phyloP scores from a whole-genome alignment of 495 filamentous ascomycete species.

The Penicillium arizonense region DNA sequence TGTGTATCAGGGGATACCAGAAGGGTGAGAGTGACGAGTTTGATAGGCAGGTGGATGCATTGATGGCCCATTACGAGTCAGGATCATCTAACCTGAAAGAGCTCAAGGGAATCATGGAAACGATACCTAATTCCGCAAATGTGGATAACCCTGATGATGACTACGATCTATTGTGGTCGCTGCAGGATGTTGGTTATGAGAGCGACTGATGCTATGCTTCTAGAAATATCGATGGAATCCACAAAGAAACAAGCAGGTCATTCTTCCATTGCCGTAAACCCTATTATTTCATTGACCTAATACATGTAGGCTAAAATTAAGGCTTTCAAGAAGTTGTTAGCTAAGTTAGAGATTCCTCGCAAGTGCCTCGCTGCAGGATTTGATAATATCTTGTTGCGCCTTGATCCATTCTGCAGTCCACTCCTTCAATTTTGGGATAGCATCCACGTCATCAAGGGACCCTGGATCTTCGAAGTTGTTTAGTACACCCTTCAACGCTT shows the following conservation, averaged over 20 bases:
- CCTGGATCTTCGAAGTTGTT: constrained; percentile 10
- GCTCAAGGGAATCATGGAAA: constrained; percentile 16
- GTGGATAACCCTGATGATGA: constrained; percentile 17
- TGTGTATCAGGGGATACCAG: constrained; percentile 27
- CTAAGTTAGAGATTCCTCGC: not conserved
- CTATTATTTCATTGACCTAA: no score
- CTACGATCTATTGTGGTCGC: constrained; percentile 11
- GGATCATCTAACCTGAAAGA: constrained; percentile 14
- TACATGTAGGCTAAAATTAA: no score
- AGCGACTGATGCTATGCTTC: not conserved
- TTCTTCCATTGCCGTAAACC: no score
- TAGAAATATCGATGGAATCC: no score
- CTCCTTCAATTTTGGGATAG: constrained; percentile 1
- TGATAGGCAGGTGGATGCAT: constrained; percentile 19
- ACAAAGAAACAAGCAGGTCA: no score
- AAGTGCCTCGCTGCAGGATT: not conserved
- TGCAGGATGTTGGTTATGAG: not conserved
- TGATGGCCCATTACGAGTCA: constrained; percentile 10
- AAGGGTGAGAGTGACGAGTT: constrained; percentile 7
- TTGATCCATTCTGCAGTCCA: constrained; percentile 4
- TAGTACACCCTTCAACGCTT: not conserved
- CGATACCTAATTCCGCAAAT: constrained; percentile 19
- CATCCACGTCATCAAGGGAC: constrained; percentile 4
- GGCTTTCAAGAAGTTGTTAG: no score
- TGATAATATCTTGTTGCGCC: not conserved